These are phyloP conservation scores for Soucietia sequanensis DNA, from an alignment of 805 yeast genomes.

Conservation along the genomic window DNA sequence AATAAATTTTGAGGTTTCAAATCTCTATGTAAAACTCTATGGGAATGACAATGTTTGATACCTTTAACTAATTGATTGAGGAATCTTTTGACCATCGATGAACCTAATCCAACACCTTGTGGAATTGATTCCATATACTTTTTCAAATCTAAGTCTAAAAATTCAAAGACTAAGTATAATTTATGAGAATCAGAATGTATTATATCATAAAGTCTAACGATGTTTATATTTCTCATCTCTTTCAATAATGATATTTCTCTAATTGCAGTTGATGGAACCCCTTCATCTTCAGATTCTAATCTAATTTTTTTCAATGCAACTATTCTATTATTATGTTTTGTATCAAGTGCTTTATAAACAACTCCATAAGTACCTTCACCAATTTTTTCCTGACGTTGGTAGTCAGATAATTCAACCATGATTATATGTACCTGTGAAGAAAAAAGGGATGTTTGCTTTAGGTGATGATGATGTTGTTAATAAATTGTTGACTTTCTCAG, in stretches of 20 bases:
- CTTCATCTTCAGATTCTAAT: conserved; percentile 95
- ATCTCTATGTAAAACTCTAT: conserved; percentile 92
- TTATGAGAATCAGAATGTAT: conserved; percentile 94
- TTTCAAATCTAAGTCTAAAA: conserved; percentile 89
- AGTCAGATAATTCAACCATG: conserved; percentile 89
- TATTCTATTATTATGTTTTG: conserved; percentile 83
- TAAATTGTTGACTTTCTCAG: no score
- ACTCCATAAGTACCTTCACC: conserved; percentile 99
- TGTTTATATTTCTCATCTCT: conserved; percentile 91
- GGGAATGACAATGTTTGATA: conserved; percentile 89
- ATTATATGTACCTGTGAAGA: no score
- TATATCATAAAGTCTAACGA: conserved; percentile 87
- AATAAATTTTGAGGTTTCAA: conserved; percentile 94
- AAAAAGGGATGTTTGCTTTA: no score
- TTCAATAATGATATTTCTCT: conserved; percentile 92
- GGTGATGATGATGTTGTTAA: no score
- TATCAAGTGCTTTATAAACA: conserved; percentile 92
- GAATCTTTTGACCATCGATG: conserved; percentile 87
- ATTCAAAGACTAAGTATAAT: conserved; percentile 89
- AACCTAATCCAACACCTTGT: conserved; percentile 84
- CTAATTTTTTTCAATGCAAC: conserved; percentile 96
- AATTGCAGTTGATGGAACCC: conserved; percentile 97
- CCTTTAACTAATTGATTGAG: conserved; percentile 92
- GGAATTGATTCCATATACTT: conserved; percentile 96
- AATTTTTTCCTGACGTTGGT: conserved; percentile 90